A percentile compares a stretch with the other conserved stretches of the same genome.
Conservation (phyloP, 2,329 filamentous ascomycete species). For the Aspergillus pseudotamarii region DNA sequence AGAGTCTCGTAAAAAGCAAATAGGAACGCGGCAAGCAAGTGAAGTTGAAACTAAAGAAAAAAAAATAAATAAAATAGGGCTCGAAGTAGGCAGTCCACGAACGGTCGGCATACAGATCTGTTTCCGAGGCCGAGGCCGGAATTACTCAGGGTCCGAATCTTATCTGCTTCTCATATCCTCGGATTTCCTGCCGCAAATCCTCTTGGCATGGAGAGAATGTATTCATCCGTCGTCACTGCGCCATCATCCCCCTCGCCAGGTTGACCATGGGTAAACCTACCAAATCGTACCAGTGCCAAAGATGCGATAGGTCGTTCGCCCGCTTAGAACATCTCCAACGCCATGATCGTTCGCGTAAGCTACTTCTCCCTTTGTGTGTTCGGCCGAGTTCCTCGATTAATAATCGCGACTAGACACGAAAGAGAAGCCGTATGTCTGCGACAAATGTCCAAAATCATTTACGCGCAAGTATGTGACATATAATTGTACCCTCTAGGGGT, state of each 20-base stretch:
- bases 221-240: background rate
- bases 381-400: background rate
- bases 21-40: no score
- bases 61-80: no score
- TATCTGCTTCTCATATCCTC: no score
- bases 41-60: no score
- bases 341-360: constrained; percentile 38
- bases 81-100: no score
- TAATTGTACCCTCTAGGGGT: background rate
- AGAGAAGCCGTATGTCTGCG: constrained; percentile 36
- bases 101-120: no score
- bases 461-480: constrained; percentile 32
- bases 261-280: constrained; percentile 22
- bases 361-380: background rate
- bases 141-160: background rate
- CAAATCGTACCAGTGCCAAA: constrained; percentile 32
- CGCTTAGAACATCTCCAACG: constrained; percentile 40
- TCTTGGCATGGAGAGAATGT: background rate
- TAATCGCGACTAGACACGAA: constrained; percentile 34
- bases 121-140: background rate
- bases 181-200: background rate
- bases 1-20: no score
- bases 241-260: background rate
- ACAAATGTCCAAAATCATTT: constrained; percentile 37
- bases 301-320: constrained; percentile 35